Percentiles rank a stretch among this genome's conserved stretches.
phyloP scores from a whole-genome alignment of 352 stramenopile species.

The Aphanomyces stellatus region DNA sequence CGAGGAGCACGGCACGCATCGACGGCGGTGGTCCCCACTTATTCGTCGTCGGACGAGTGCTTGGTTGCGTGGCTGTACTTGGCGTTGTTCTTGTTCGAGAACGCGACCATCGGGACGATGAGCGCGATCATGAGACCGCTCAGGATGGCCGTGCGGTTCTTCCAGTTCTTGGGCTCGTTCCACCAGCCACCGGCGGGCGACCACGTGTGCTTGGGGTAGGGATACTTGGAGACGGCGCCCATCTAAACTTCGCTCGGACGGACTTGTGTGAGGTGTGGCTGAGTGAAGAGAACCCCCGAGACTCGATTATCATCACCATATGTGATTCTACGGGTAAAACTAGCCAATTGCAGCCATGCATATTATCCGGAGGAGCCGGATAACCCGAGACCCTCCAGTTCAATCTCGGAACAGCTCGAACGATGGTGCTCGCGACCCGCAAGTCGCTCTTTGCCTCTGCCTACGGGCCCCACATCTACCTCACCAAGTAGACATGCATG shows the following conservation, averaged over 20 bases:
- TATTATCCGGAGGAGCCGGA: background rate
- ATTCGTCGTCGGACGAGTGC: constrained; percentile 1
- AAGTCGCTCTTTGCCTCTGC: constrained; percentile 8
- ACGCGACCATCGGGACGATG: constrained; percentile 44
- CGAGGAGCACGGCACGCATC: background rate
- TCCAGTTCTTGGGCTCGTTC: constrained; percentile 78
- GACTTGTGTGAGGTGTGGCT: constrained; percentile 5
- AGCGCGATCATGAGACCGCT: constrained; percentile 40
- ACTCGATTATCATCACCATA: no score
- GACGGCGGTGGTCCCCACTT: background rate
- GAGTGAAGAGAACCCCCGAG: background rate
- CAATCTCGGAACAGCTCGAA: background rate
- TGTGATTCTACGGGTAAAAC: no score
- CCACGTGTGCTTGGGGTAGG: constrained; percentile 83
- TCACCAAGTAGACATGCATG: constrained; percentile 6
- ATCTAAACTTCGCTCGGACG: constrained; percentile 25
- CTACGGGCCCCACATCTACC: constrained; percentile 13
- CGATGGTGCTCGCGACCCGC: background rate
- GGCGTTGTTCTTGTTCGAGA: constrained; percentile 52
- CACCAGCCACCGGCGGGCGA: constrained; percentile 79
- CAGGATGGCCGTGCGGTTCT: constrained; percentile 59
- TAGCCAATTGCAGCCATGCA: background rate
- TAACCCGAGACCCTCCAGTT: background rate
- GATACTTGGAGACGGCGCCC: constrained; percentile 74
- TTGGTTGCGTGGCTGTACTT: constrained; percentile 39